Conservation (phyloP, 2,329 filamentous ascomycete species). For the Ophiostoma populinum region DNA sequence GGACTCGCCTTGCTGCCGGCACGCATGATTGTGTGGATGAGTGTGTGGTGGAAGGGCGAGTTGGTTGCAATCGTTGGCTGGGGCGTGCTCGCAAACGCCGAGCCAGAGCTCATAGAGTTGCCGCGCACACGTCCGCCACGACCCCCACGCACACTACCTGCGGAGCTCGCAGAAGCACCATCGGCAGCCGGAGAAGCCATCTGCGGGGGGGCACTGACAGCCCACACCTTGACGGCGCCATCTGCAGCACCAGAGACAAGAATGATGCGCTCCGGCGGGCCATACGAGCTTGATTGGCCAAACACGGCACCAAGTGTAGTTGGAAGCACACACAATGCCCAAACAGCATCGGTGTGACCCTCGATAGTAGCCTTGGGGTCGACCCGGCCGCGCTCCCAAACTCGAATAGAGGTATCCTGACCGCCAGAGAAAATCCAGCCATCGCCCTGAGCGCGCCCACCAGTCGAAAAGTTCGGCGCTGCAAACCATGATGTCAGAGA, state of each 20-base stretch:
- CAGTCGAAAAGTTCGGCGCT: constrained; percentile 74
- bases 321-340: constrained; percentile 85
- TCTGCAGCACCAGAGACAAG: constrained; percentile 87
- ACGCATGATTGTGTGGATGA: constrained; percentile 73
- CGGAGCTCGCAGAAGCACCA: not conserved
- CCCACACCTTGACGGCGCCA: constrained; percentile 84
- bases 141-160: too few species aligned
- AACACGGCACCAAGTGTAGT: constrained; percentile 67
- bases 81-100: constrained; percentile 75
- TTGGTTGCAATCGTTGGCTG: constrained; percentile 75
- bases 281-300: constrained; percentile 56
- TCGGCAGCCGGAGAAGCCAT: constrained; percentile 40
- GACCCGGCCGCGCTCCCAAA: constrained; percentile 89
- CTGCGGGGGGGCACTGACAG: constrained; percentile 79
- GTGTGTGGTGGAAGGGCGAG: constrained; percentile 72
- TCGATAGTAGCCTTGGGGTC: constrained; percentile 91
- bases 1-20: constrained; percentile 54
- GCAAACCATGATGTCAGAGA: constrained; percentile 75
- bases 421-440: constrained; percentile 98
- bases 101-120: constrained; percentile 88
- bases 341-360: constrained; percentile 88
- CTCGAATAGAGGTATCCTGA: constrained; percentile 78
- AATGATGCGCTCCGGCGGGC: constrained; percentile 68
- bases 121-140: constrained; percentile 61
- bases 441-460: constrained; percentile 73